Percentiles rank a stretch among this genome's conserved stretches.
phyloP scores from a whole-genome alignment of 225 moss, liverwort and hornwort genomes.

The Ulota crispa region DNA sequence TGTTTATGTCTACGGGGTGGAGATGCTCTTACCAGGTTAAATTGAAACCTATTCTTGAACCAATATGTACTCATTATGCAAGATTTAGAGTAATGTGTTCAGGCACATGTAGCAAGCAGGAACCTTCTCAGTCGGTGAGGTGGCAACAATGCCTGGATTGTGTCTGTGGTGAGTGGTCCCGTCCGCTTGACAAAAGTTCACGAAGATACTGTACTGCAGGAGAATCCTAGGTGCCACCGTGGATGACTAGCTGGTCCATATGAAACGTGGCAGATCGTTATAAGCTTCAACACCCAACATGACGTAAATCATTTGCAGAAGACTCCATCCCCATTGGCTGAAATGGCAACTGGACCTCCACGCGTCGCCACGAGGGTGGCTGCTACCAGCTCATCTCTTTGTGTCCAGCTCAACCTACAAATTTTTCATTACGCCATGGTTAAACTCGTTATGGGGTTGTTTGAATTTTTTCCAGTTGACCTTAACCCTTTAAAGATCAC shows the following conservation, averaged over 20 bases:
- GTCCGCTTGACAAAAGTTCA: neutral
- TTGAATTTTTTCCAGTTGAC: neutral
- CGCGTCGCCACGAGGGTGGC: neutral
- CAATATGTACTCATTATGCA: too few relatives aligned
- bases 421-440: neutral
- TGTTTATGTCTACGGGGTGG: too few relatives aligned
- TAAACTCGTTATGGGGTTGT: too few relatives aligned
- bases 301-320: conserved; percentile 3
- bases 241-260: conserved; percentile 19
- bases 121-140: too few relatives aligned
- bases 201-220: neutral
- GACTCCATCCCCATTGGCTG: neutral
- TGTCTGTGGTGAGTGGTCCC: too few relatives aligned
- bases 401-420: neutral
- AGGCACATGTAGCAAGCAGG: too few relatives aligned
- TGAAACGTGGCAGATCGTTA: conserved; percentile 16
- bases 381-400: neutral
- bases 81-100: too few relatives aligned
- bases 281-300: neutral
- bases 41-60: too few relatives aligned
- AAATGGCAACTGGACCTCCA: neutral
- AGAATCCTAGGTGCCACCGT: conserved; percentile 10
- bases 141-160: too few relatives aligned
- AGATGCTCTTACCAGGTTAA: too few relatives aligned
- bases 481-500: too few relatives aligned